A percentile compares a stretch with the other conserved stretches of the same genome.
Conservation (phyloP, 2,329 filamentous ascomycete genomes). For the Fusarium pseudoanthophilum region DNA sequence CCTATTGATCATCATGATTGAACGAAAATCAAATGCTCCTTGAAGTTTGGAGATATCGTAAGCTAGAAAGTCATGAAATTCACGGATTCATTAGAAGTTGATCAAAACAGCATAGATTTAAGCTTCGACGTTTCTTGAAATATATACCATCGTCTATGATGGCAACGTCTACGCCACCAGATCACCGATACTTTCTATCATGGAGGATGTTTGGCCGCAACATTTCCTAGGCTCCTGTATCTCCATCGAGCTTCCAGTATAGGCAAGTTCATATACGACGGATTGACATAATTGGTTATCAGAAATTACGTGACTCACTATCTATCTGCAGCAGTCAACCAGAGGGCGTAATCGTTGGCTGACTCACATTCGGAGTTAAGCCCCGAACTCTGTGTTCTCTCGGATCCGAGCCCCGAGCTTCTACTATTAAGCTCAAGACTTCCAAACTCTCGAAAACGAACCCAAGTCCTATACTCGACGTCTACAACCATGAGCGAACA, state of each 20-base stretch:
- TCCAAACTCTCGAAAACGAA: not conserved
- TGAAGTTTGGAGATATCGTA: not conserved
- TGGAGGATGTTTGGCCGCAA: not conserved
- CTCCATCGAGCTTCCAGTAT: not conserved
- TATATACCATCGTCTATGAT: not conserved
- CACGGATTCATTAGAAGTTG: too few species aligned
- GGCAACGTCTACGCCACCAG: not conserved
- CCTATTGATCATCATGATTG: not conserved
- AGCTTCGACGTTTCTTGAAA: not conserved
- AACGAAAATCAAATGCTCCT: not conserved
- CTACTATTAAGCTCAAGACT: not conserved
- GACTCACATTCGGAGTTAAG: conserved; percentile 16
- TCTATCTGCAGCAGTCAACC: not conserved
- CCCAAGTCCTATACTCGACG: not conserved
- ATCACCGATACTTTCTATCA: not conserved
- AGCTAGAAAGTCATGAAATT: too few species aligned
- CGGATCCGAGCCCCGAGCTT: conserved; percentile 1
- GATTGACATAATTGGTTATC: not conserved
- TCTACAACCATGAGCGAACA: conserved; percentile 12
- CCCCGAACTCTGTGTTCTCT: conserved; percentile 3
- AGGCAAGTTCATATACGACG: too few species aligned
- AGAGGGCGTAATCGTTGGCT: not conserved
- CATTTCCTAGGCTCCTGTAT: not conserved
- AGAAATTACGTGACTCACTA: not conserved
- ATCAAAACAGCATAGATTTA: not conserved